phyloP scores from a whole-genome alignment of 345 rosid species.

The Eucalyptus decipiens region DNA sequence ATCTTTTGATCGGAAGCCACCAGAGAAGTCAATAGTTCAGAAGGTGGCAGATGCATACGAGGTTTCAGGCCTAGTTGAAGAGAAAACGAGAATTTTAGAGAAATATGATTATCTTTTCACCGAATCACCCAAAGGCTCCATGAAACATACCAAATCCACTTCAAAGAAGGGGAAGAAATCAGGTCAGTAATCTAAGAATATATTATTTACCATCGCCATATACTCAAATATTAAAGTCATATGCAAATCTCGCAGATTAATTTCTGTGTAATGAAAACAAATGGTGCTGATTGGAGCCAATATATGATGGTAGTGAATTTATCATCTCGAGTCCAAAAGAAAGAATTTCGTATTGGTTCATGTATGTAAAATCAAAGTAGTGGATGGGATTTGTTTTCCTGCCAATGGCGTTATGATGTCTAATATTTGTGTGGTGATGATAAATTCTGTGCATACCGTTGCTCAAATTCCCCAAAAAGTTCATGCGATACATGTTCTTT shows the following conservation, averaged over 20 bases:
- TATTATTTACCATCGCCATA: neutral
- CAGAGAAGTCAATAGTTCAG: conserved; percentile 59
- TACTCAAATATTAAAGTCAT: neutral
- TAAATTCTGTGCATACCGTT: neutral
- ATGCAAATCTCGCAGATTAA: neutral
- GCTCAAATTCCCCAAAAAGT: neutral
- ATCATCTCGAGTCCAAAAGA: neutral
- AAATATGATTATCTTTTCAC: conserved; percentile 49
- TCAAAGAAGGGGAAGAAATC: conserved; percentile 28
- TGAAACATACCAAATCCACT: conserved; percentile 13
- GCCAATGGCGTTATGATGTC: neutral
- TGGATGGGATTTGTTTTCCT: neutral
- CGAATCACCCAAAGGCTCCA: neutral
- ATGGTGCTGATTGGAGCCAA: neutral
- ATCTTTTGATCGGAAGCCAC: conserved; percentile 75
- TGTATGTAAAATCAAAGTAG: neutral
- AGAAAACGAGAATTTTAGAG: conserved; percentile 44
- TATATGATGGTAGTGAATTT: neutral
- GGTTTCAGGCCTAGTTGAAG: conserved; percentile 50
- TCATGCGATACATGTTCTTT: neutral
- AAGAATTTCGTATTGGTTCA: neutral
- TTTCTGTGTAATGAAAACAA: neutral
- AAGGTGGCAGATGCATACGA: conserved; percentile 79
- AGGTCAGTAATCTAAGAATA: conserved; percentile 2
- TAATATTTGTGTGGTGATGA: neutral